These are phyloP conservation scores for Williopsis jadinii DNA, from an alignment of 1,139 yeast species.

Conservation along the genomic window DNA sequence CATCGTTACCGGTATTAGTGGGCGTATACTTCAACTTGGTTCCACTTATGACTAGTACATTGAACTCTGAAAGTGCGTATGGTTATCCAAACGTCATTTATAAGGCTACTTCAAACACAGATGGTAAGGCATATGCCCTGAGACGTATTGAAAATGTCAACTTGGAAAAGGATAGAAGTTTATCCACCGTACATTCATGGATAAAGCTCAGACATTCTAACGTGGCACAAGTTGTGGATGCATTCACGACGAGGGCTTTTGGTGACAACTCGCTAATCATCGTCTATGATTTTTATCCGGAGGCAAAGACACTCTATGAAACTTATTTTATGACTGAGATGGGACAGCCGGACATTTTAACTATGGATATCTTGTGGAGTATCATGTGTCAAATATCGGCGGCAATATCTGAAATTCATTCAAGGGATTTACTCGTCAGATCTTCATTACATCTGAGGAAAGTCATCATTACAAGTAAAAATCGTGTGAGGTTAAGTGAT, in stretches of 20 bases:
- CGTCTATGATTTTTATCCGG: slow-evolving; percentile 66
- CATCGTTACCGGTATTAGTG: slow-evolving; percentile 68
- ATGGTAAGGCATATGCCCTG: slow-evolving; percentile 73
- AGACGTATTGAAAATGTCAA: slow-evolving; percentile 65
- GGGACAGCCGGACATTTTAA: slow-evolving; percentile 35
- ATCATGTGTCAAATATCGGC: slow-evolving; percentile 67
- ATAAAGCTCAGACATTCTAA: slow-evolving; percentile 44
- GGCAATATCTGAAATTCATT: slow-evolving; percentile 61
- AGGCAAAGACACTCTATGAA: slow-evolving; percentile 51
- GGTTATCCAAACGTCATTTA: slow-evolving; percentile 60
- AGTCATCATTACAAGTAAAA: slow-evolving; percentile 60
- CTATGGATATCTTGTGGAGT: slow-evolving; percentile 67
- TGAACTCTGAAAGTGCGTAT: slow-evolving; percentile 46
- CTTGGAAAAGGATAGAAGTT: slow-evolving; percentile 51
- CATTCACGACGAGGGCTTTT: slow-evolving; percentile 83
- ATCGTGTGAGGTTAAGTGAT: slow-evolving; percentile 63
- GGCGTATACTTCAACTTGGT: slow-evolving; percentile 80
- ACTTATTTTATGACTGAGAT: slow-evolving; percentile 35
- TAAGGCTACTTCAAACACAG: slow-evolving; percentile 72
- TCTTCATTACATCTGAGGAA: slow-evolving; percentile 52
- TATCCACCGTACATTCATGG: slow-evolving; percentile 47
- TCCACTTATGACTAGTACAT: slow-evolving; percentile 63
- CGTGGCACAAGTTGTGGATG: slow-evolving; percentile 65
- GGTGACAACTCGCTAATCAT: slow-evolving; percentile 64
- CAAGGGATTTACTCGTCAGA: slow-evolving; percentile 54